Percentiles rank a stretch among this genome's conserved stretches.
Conservation (phyloP, 495 filamentous ascomycete genomes). For the Apiosordaria backusii region DNA sequence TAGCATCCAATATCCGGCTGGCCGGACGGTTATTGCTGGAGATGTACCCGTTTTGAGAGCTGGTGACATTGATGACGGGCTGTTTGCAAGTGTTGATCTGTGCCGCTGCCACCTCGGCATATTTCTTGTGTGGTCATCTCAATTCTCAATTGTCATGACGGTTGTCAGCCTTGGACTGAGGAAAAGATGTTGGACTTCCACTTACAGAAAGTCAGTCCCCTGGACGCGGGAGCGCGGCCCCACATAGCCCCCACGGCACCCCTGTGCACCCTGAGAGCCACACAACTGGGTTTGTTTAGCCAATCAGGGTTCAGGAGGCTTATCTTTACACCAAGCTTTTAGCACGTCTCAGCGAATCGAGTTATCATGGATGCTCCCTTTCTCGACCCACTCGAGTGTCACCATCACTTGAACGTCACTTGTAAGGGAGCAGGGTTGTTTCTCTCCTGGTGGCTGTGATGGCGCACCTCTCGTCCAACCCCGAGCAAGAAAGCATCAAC, state of each 20-base stretch:
- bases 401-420: not conserved
- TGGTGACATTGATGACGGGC: not conserved
- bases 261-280: constrained; percentile 1
- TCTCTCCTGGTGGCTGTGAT: too few relatives aligned
- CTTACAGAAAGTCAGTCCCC: not conserved
- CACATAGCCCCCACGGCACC: constrained; percentile 8
- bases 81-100: not conserved
- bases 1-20: not conserved
- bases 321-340: constrained; percentile 13
- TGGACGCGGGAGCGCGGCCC: not conserved
- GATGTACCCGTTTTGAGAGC: not conserved
- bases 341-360: constrained; percentile 12
- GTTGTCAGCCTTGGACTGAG: not conserved
- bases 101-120: not conserved
- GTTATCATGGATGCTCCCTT: constrained; percentile 3
- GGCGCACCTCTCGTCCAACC: not conserved
- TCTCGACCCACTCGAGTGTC: not conserved
- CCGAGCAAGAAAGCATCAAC: not conserved
- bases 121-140: not conserved
- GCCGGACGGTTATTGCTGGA: not conserved
- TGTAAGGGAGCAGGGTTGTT: not conserved
- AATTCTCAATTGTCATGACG: not conserved
- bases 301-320: constrained; percentile 1
- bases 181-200: not conserved
- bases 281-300: not conserved